These are phyloP conservation scores for Hyaloperonospora brassicae DNA, from an alignment of 352 stramenopile genomes.

Conservation along the genomic window DNA sequence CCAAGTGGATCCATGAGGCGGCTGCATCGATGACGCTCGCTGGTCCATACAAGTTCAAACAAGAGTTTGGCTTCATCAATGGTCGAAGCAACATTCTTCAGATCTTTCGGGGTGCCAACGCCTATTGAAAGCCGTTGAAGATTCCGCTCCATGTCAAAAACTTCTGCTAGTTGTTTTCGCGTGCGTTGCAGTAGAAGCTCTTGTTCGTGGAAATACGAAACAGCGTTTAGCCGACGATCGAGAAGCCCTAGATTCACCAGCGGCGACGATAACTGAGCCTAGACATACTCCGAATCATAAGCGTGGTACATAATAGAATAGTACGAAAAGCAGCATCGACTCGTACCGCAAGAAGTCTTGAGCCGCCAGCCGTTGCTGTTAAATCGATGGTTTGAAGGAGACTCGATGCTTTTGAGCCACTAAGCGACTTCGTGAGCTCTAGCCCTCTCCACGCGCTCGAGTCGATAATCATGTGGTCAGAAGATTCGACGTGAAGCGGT, in stretches of 20 bases:
- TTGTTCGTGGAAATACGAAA: slow-evolving; percentile 41
- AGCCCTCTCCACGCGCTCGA: slow-evolving; percentile 62
- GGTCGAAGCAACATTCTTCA: slow-evolving; percentile 56
- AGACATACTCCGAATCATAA: slow-evolving; percentile 4
- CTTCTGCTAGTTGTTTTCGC: slow-evolving; percentile 43
- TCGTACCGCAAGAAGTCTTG: slow-evolving; percentile 49
- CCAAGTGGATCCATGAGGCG: slow-evolving; percentile 23
- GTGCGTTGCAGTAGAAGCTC: slow-evolving; percentile 42
- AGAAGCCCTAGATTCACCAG: slow-evolving; percentile 52
- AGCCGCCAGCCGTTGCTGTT: slow-evolving; percentile 54
- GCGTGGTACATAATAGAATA: slow-evolving; percentile 2
- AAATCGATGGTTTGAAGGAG: slow-evolving; percentile 60
- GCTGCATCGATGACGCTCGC: slow-evolving; percentile 18
- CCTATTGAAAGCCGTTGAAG: slow-evolving; percentile 56
- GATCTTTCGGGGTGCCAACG: slow-evolving; percentile 55
- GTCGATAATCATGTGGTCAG: slow-evolving; percentile 77
- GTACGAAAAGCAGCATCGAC: not conserved
- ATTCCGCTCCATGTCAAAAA: slow-evolving; percentile 69
- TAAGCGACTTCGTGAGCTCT: slow-evolving; percentile 55
- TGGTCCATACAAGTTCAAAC: slow-evolving; percentile 22
- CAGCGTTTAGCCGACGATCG: slow-evolving; percentile 39
- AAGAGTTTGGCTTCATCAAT: slow-evolving; percentile 44
- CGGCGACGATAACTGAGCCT: slow-evolving; percentile 60
- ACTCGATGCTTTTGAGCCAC: slow-evolving; percentile 50
- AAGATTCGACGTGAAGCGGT: slow-evolving; percentile 53